A percentile compares a stretch with the other conserved stretches of the same genome.
Evolutionary conservation across 306 rosid genomes (phyloP).

Genomic region (Quercus suber): DNA sequence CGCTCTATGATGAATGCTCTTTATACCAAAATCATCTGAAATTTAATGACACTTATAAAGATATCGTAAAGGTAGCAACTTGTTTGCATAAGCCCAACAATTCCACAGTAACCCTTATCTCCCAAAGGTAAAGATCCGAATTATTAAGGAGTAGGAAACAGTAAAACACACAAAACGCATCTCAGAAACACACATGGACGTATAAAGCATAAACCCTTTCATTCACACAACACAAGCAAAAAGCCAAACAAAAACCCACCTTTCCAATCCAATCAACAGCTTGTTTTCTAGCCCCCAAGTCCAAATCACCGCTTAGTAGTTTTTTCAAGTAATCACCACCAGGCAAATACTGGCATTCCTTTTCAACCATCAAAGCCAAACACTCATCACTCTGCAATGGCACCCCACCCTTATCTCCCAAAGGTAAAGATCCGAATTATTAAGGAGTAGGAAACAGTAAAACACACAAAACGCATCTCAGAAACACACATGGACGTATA

Average conservation of each 20-base stretch:
- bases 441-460: not conserved
- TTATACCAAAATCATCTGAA: not conserved
- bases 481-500: not conserved
- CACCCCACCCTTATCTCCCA: constrained; percentile 31
- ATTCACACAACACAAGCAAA: not conserved
- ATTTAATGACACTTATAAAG: not conserved
- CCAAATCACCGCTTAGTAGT: constrained; percentile 62
- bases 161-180: not conserved
- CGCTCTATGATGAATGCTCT: too few relatives aligned
- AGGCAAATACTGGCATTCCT: constrained; percentile 60
- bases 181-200: not conserved
- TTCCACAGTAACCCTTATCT: not conserved
- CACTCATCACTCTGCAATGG: constrained; percentile 76
- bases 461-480: not conserved
- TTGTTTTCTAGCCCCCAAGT: constrained; percentile 59
- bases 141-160: not conserved
- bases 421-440: not conserved
- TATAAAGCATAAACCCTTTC: not conserved
- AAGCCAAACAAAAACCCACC: constrained; percentile 45
- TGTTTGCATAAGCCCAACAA: not conserved
- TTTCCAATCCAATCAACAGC: constrained; percentile 85
- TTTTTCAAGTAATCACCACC: constrained; percentile 51
- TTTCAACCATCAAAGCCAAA: constrained; percentile 57
- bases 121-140: not conserved
- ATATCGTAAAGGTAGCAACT: not conserved